These are phyloP conservation scores for Sugiyamaella xylanicola DNA, from an alignment of 1,139 yeast genomes.

Conservation along the genomic window DNA sequence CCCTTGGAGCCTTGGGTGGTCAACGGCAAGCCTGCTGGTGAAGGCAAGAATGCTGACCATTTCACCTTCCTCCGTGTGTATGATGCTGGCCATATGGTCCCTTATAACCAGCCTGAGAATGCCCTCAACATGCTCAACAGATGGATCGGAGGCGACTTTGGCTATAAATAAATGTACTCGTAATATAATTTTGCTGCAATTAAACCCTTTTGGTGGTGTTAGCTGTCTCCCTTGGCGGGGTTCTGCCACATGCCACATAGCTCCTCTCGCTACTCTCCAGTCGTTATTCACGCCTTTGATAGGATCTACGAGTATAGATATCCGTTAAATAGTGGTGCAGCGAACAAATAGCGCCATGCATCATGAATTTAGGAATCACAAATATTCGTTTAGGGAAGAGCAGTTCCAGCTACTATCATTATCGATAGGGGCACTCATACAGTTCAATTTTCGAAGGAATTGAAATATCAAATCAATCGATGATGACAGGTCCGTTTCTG, in stretches of 20 bases:
- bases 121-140: slow-evolving; percentile 75
- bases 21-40: slow-evolving; percentile 56
- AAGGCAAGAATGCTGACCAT: slow-evolving; percentile 56
- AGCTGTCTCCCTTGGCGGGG: background rate
- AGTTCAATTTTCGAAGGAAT: no score
- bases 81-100: slow-evolving; percentile 75
- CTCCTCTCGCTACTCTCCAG: slow-evolving; percentile 1
- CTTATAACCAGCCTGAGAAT: slow-evolving; percentile 76
- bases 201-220: background rate
- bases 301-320: no score
- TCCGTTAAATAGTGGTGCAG: no score
- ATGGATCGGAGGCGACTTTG: slow-evolving; percentile 56
- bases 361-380: no score
- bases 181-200: background rate
- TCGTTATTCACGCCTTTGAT: no score
- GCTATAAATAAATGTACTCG: slow-evolving; percentile 29
- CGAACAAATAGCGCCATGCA: no score
- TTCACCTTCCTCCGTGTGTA: slow-evolving; percentile 65
- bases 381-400: no score
- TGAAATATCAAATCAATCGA: no score
- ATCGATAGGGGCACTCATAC: no score
- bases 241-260: background rate
- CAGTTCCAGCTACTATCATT: no score
- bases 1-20: slow-evolving; percentile 42
- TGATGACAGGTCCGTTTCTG: no score